phyloP scores from a whole-genome alignment of 495 filamentous ascomycete species.

The Daldinia loculata region DNA sequence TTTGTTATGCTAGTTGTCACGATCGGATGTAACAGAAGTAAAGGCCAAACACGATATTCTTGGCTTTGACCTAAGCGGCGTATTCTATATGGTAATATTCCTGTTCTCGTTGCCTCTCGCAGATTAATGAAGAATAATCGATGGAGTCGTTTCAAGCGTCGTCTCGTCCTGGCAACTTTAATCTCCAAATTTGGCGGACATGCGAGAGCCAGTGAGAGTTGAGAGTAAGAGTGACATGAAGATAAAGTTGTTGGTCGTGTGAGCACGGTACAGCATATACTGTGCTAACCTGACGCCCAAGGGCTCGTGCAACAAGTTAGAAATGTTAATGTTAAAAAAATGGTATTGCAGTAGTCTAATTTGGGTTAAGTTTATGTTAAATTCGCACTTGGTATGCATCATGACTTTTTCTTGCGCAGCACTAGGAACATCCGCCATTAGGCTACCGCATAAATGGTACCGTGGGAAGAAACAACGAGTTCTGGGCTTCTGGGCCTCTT shows the following conservation, averaged over 20 bases:
- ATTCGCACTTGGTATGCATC: constrained; percentile 1
- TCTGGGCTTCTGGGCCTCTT: constrained; percentile 5
- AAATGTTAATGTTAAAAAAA: neutral
- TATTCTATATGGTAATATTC: neutral
- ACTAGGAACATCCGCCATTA: constrained; percentile 5
- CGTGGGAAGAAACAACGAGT: neutral
- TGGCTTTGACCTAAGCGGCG: neutral
- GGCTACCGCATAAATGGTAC: constrained; percentile 6
- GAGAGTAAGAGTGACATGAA: no score
- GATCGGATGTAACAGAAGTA: neutral
- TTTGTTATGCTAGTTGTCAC: neutral
- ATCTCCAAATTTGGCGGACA: constrained; percentile 3
- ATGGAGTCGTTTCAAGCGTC: constrained; percentile 26
- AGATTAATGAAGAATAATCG: constrained; percentile 13
- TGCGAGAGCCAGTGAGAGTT: no score
- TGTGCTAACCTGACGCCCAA: neutral
- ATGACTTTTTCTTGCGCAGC: neutral
- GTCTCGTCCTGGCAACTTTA: constrained; percentile 21
- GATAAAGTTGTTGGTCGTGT: constrained; percentile 5
- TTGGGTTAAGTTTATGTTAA: neutral
- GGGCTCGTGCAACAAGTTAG: neutral
- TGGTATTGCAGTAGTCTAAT: neutral
- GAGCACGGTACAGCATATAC: neutral
- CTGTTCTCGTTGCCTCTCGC: constrained; percentile 5
- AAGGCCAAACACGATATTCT: neutral